phyloP scores from a whole-genome alignment of 140 eudicot genomes.

The Stevia rebaudiana region DNA sequence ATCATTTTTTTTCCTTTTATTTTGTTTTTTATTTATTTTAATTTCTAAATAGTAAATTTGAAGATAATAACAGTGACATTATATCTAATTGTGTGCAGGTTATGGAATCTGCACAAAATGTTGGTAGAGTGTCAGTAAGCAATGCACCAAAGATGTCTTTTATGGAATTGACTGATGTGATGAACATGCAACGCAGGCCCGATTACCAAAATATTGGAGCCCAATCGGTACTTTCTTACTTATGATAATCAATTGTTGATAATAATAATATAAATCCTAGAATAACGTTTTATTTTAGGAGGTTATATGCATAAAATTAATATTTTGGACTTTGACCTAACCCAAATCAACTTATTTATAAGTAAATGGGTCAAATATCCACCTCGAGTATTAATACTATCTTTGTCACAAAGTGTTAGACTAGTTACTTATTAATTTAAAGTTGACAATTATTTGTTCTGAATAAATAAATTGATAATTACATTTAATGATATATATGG shows the following conservation, averaged over 20 bases:
- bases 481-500: neutral
- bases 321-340: neutral
- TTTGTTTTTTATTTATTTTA: neutral
- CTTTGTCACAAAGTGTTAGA: neutral
- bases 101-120: constrained; percentile 80
- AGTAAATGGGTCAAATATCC: neutral
- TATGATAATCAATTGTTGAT: neutral
- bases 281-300: neutral
- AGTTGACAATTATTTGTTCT: neutral
- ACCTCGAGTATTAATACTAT: neutral
- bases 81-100: constrained; percentile 41
- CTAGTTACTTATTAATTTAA: neutral
- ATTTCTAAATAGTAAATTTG: neutral
- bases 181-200: constrained; percentile 38
- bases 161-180: constrained; percentile 67
- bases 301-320: too few relatives aligned
- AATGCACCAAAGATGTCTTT: constrained; percentile 58
- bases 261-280: neutral
- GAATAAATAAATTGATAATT: neutral
- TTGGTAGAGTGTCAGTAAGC: constrained; percentile 65
- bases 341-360: neutral
- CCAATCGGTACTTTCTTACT: constrained; percentile 31
- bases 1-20: too few relatives aligned
- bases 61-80: neutral
- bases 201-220: constrained; percentile 19